These are phyloP conservation scores for Cetradonia linearis DNA, from an alignment of 495 filamentous ascomycete species.

Conservation along the genomic window DNA sequence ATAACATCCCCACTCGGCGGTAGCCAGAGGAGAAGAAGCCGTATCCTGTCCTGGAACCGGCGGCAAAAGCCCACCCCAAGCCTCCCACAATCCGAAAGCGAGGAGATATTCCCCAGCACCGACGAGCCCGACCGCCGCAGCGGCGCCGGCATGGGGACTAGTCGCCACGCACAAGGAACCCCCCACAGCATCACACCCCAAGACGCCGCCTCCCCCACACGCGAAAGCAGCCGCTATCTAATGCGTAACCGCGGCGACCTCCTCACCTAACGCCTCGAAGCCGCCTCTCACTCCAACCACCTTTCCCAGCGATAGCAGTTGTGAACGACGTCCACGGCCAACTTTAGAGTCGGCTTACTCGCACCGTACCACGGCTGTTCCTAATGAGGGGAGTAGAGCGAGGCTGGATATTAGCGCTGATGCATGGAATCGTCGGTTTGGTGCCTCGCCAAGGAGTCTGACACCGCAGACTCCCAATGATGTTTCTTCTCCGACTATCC, in stretches of 20 bases:
- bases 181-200: not conserved
- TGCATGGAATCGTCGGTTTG: slow-evolving; percentile 3
- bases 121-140: not conserved
- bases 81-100: slow-evolving; percentile 3
- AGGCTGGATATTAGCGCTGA: slow-evolving; percentile 5
- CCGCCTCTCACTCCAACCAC: not conserved
- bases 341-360: not conserved
- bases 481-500: not conserved
- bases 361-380: not conserved
- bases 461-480: slow-evolving; percentile 6
- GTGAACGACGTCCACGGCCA: not conserved
- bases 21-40: not conserved
- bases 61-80: slow-evolving; percentile 5
- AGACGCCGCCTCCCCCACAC: not conserved
- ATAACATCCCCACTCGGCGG: slow-evolving; percentile 14
- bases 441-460: not conserved
- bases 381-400: slow-evolving; percentile 8
- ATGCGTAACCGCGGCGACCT: not conserved
- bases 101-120: not conserved
- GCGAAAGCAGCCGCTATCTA: not conserved
- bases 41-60: slow-evolving; percentile 1
- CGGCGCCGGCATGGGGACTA: not conserved
- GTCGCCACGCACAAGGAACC: not conserved
- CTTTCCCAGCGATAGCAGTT: slow-evolving; percentile 8
- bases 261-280: slow-evolving; percentile 1